Evolutionary conservation across 2,329 filamentous ascomycete species (phyloP), one percentile per base, ranked within the genome.

Genomic region (Teratosphaeria destructans): DNA sequence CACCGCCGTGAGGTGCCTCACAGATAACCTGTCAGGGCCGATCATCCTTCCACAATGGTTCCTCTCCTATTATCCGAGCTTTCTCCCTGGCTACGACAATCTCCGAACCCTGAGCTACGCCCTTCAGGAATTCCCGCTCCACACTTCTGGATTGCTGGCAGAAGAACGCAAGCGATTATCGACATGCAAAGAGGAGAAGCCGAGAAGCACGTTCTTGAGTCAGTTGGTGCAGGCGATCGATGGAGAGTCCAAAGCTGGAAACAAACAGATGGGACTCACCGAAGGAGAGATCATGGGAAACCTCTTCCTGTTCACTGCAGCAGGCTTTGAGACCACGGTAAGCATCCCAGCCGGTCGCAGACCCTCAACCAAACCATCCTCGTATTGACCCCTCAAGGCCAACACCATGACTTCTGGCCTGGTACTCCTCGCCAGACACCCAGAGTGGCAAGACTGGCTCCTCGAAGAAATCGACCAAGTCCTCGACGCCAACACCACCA

Each of bases 381-480:
- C 2, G 79, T 32, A 35, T 27, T 35, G 23, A 54, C 11, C 3
- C 10, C 14, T 19, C 26, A 32, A 32, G 43, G 78, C 79, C 2
- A 80, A 79, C 57, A 79, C 78, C 0, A 72, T 83, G 54, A 73
- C 76, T 0, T 83, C 78, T 62, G 75, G 78, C 2, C 64, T 82
- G n/a, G 72, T 74, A 1, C 67, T 81, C 4, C 71, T 83, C 0
- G 75, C 78, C 1, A 66, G 73, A 1, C 70, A 80, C 60, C 78
- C 79, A 0, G 66, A 78, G 57, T 77, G 77, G 70, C 81, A 84
- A 66, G 73, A 75, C 3, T 83, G 81, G 80, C 65, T 83, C 3
- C 68, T 70, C 8, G 78, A 79, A 58, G 82, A 84, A 63, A 70
- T 82, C 39, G 69, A 75, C 54, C 54, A 64, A 1, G 67, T 80